Conservation (phyloP, 225 moss, liverwort and hornwort species). For the Bryoerythrophyllum caledonicum region DNA sequence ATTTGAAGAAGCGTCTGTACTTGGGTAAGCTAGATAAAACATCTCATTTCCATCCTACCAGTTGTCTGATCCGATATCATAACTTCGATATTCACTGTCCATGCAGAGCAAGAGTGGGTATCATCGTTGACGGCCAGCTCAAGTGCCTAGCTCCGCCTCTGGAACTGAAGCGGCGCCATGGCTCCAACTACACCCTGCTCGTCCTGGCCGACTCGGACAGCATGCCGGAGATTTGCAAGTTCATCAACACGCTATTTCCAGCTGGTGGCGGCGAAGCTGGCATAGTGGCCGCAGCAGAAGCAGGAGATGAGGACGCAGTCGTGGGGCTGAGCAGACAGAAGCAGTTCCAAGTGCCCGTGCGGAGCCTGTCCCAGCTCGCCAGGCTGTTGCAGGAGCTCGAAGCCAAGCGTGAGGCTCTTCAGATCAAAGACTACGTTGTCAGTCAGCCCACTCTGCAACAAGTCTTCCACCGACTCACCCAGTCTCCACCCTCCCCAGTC, state of each 20-base stretch:
- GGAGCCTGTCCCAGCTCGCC: conserved; percentile 67
- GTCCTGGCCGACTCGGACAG: conserved; percentile 60
- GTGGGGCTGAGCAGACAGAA: conserved; percentile 56
- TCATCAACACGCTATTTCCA: conserved; percentile 63
- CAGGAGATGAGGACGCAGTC: conserved; percentile 37
- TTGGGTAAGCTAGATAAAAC: conserved; percentile 56
- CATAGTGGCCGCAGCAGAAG: conserved; percentile 30
- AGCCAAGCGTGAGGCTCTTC: conserved; percentile 66
- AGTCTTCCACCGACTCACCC: conserved; percentile 79
- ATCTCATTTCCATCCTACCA: not conserved
- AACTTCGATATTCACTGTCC: conserved; percentile 1
- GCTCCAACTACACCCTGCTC: conserved; percentile 76
- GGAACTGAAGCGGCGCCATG: conserved; percentile 74
- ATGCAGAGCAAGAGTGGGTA: conserved; percentile 79
- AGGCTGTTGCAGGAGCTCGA: conserved; percentile 71
- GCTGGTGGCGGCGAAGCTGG: conserved; percentile 30
- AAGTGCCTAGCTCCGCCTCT: conserved; percentile 87
- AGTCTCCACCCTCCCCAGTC: conserved; percentile 4
- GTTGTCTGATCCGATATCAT: not conserved
- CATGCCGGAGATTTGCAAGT: conserved; percentile 66
- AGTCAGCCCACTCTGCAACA: conserved; percentile 91
- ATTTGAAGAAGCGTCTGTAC: conserved; percentile 85
- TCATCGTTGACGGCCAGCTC: conserved; percentile 73
- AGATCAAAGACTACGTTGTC: conserved; percentile 76
- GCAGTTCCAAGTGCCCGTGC: conserved; percentile 69